Conservation (phyloP, 176 grass and related monocot genomes). For the Phyllostachys edulis region DNA sequence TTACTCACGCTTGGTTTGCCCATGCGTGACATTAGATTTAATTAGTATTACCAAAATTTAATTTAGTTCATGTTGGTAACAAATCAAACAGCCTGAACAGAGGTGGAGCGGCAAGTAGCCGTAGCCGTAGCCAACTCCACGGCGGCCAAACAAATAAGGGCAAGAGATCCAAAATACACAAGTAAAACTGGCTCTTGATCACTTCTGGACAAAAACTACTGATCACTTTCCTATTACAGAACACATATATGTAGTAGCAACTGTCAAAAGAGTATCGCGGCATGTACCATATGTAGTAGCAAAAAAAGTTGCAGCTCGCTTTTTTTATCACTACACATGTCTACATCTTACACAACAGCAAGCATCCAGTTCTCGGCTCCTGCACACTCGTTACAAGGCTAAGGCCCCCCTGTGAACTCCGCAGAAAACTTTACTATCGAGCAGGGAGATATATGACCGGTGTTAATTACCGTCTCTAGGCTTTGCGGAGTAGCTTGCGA, state of each 20-base stretch:
- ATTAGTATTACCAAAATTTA: too few relatives aligned
- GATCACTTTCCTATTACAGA: constrained; percentile 27
- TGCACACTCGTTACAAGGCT: constrained; percentile 27
- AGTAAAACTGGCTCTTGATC: background rate
- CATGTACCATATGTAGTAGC: constrained; percentile 13
- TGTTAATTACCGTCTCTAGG: constrained; percentile 25
- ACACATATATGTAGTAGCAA: constrained; percentile 8
- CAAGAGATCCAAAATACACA: background rate
- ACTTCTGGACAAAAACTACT: background rate
- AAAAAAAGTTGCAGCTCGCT: constrained; percentile 17
- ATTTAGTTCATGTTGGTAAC: too few relatives aligned
- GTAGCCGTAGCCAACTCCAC: too few relatives aligned
- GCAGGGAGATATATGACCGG: constrained; percentile 27
- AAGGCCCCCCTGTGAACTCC: constrained; percentile 19
- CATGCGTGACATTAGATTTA: too few relatives aligned
- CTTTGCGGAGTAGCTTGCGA: constrained; percentile 44
- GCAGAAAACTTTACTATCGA: constrained; percentile 23
- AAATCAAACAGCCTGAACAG: too few relatives aligned
- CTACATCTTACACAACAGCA: constrained; percentile 31
- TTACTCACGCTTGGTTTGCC: too few relatives aligned
- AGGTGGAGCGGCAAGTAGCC: too few relatives aligned
- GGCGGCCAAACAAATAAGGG: background rate
- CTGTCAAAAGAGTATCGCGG: background rate
- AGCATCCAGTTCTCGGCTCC: constrained; percentile 22
- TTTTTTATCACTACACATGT: constrained; percentile 17